Base-by-base conservation (phyloP, 2,329 filamentous ascomycete genomes). In the Mariannaea elegans region DNA sequence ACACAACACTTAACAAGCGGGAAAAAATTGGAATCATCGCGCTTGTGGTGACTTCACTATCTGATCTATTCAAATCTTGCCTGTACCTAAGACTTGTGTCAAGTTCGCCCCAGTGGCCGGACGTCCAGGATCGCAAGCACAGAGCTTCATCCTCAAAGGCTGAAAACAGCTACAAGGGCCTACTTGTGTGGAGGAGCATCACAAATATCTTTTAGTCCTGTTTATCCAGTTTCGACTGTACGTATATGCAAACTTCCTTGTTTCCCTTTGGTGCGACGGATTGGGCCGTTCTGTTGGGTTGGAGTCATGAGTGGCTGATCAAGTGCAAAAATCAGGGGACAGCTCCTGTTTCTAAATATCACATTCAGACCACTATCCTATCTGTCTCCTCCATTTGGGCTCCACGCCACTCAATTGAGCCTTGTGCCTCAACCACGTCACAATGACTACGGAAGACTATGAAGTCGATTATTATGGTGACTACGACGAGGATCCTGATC, bases 391-490 rank as follows among this genome's bases (percentile, higher is more conserved):
- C 44, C 29, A 10, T 27, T 41, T 31, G 45, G 7, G n/a, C 21
- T 54, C 54, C 55, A 52, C 61, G 59, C 31, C 54, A 64, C 56
- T 62, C 50, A 63, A 32, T 42, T 63, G 65, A 62, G 55, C 62
- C 42, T 46, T 46, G 55, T 58, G 42, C 59, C 52, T 34, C 56
- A 41, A 23, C 52, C 60, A 23, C 42, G 47, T 50, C 71, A 77
- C 71, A 49, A 90, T 90, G 88, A 86, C 87, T 67, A 88, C 90
- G 70, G 87, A 90, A 71, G 87, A 90, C 69, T 90, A 89, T 75
- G 88, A 90, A 69, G 90, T 91, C 77, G 88, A 91, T 67, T 88
- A 90, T 70, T 91, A 90, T 72, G 88, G 87, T 69, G 88, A 90
- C 69, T 79, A 81, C 59, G 79, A 77, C 61, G 77, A 78, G 56